A percentile compares a stretch with the other conserved stretches of the same genome.
These are phyloP conservation scores for Penicillium sp. DNA, from an alignment of 2,329 filamentous ascomycete species.

Conservation along the genomic window DNA sequence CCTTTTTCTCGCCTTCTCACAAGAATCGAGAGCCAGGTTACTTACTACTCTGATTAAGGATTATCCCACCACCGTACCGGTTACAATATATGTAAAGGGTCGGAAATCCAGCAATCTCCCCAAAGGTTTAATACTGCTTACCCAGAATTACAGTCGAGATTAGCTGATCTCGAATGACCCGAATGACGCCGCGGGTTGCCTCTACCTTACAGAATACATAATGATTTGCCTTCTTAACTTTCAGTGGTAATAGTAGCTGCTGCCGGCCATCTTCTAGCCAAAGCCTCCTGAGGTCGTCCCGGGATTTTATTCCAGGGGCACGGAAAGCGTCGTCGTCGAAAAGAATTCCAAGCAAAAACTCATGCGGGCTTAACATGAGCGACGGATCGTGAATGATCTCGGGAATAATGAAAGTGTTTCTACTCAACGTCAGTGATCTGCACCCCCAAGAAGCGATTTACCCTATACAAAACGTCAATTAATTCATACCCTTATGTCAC, in stretches of 20 bases:
- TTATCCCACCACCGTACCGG: neutral
- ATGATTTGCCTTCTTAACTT: neutral
- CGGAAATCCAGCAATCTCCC: neutral
- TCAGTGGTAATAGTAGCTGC: neutral
- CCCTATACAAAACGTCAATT: neutral
- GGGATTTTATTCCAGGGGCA: neutral
- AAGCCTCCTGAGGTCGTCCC: neutral
- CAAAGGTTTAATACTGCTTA: neutral
- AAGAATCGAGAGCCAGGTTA: neutral
- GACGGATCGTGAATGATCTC: neutral
- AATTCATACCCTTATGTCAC: neutral
- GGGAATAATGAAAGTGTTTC: neutral
- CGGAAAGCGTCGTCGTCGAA: neutral
- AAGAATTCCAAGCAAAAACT: neutral
- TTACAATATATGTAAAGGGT: neutral
- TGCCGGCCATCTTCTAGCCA: neutral
- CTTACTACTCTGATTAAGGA: neutral
- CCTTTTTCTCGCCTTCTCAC: neutral
- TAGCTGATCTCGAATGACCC: neutral
- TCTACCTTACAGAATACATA: neutral
- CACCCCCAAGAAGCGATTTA: neutral
- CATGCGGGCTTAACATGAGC: neutral
- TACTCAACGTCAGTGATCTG: neutral
- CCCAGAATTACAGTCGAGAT: neutral
- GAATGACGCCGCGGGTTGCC: neutral